Conservation (phyloP, 441 rosid genomes). For the Adansonia gregorii region DNA sequence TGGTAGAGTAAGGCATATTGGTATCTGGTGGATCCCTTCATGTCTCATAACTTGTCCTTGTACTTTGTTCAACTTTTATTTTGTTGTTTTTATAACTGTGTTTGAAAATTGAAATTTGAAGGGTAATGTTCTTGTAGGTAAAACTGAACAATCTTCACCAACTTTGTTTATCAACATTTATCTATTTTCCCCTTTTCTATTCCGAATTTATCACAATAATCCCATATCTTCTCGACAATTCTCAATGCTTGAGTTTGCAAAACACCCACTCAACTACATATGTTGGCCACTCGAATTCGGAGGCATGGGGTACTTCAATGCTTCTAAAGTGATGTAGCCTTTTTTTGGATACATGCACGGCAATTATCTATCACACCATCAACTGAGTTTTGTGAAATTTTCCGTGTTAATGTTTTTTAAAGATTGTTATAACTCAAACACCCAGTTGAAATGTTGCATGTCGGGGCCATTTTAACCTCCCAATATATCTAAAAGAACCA, state of each 20-base stretch:
- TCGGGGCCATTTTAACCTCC: neutral
- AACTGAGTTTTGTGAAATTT: no score
- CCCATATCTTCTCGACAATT: no score
- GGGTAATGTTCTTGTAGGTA: neutral
- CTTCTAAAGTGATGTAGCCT: no score
- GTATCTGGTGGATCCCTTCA: constrained; percentile 53
- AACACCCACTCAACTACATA: no score
- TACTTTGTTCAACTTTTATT: neutral
- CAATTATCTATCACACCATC: no score
- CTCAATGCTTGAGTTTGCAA: no score
- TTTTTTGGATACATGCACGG: no score
- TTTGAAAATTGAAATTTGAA: neutral
- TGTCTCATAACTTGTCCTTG: constrained; percentile 33
- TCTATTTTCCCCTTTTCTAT: no score
- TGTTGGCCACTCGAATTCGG: no score
- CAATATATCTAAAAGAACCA: neutral
- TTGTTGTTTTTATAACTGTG: neutral
- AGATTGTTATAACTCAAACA: no score
- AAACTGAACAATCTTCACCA: constrained; percentile 19
- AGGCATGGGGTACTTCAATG: no score
- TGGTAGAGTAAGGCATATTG: constrained; percentile 62
- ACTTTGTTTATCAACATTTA: neutral
- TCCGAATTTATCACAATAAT: neutral
- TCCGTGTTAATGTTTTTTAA: no score
- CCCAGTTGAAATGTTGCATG: neutral